Conservation (phyloP, 2,329 filamentous ascomycete genomes). For the Hymenoscyphus repandus region DNA sequence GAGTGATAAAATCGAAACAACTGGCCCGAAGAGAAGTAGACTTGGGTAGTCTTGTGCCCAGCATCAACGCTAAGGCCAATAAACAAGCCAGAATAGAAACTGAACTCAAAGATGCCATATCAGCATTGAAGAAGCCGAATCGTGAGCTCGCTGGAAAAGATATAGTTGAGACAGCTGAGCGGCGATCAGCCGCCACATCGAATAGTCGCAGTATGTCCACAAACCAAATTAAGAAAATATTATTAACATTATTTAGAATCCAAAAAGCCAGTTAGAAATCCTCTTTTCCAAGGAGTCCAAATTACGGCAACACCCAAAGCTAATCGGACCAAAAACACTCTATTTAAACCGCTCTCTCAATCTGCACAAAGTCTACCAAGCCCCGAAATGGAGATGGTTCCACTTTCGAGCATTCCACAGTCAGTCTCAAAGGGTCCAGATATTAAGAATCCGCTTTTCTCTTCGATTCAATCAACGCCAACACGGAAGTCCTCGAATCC, state of each 20-base stretch:
- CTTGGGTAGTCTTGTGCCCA: constrained; percentile 45
- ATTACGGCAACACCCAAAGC: constrained; percentile 31
- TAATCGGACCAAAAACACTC: constrained; percentile 26
- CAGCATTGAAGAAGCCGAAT: constrained; percentile 69
- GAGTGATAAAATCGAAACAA: constrained; percentile 37
- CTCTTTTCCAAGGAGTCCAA: constrained; percentile 30
- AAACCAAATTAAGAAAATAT: background rate
- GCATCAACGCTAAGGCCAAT: constrained; percentile 52
- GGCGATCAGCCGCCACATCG: constrained; percentile 44
- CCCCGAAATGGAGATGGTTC: constrained; percentile 12
- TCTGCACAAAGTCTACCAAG: constrained; percentile 7
- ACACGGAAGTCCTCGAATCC: constrained; percentile 13
- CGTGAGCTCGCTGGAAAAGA: constrained; percentile 62
- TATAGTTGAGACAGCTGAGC: constrained; percentile 62
- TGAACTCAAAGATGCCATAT: constrained; percentile 69
- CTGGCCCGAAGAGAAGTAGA: constrained; percentile 49
- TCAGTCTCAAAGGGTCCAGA: constrained; percentile 15
- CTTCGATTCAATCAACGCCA: constrained; percentile 28
- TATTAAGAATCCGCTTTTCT: constrained; percentile 17
- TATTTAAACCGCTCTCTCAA: constrained; percentile 14
- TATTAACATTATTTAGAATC: constrained; percentile 40
- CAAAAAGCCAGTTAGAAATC: constrained; percentile 43
- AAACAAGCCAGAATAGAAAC: constrained; percentile 64
- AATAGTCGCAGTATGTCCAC: constrained; percentile 43
- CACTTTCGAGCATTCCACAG: constrained; percentile 25